phyloP scores from a whole-genome alignment of 495 filamentous ascomycete genomes.

The Penicillium desertorum region DNA sequence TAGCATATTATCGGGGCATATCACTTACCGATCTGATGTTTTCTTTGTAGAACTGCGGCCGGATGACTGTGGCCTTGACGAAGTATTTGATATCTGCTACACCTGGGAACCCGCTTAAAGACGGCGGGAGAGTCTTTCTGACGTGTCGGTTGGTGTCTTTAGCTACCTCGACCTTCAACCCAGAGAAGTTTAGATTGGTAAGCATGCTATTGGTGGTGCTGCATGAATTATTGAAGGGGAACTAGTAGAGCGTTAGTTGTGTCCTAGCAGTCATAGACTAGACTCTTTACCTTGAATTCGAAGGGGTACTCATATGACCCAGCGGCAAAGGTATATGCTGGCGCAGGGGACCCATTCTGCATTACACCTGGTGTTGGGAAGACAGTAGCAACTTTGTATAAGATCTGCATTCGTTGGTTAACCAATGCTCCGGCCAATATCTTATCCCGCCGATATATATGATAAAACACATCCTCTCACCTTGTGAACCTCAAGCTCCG shows the following conservation, averaged over 20 bases:
- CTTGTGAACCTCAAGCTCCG: slow-evolving; percentile 76
- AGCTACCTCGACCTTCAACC: slow-evolving; percentile 58
- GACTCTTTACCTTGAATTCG: slow-evolving; percentile 67
- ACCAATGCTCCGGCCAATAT: slow-evolving; percentile 2
- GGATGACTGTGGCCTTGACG: slow-evolving; percentile 83
- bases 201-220: slow-evolving; percentile 57
- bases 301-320: slow-evolving; percentile 90
- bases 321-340: slow-evolving; percentile 63
- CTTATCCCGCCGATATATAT: not conserved
- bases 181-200: slow-evolving; percentile 55
- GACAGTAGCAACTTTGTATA: slow-evolving; percentile 64
- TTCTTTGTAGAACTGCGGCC: slow-evolving; percentile 80
- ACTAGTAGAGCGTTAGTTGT: slow-evolving; percentile 31
- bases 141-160: slow-evolving; percentile 63
- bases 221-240: slow-evolving; percentile 92
- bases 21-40: slow-evolving; percentile 66
- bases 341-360: slow-evolving; percentile 40
- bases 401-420: slow-evolving; percentile 46
- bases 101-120: slow-evolving; percentile 74
- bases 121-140: slow-evolving; percentile 84
- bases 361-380: slow-evolving; percentile 60
- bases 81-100: slow-evolving; percentile 91
- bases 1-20: slow-evolving; percentile 2
- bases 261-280: not conserved
- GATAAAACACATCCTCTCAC: slow-evolving; percentile 43